Percentiles rank a stretch among this genome's conserved stretches.
These are phyloP conservation scores for Trebouxia gelatinosa DNA, from an alignment of 163 green algal genomes.

Conservation along the genomic window DNA sequence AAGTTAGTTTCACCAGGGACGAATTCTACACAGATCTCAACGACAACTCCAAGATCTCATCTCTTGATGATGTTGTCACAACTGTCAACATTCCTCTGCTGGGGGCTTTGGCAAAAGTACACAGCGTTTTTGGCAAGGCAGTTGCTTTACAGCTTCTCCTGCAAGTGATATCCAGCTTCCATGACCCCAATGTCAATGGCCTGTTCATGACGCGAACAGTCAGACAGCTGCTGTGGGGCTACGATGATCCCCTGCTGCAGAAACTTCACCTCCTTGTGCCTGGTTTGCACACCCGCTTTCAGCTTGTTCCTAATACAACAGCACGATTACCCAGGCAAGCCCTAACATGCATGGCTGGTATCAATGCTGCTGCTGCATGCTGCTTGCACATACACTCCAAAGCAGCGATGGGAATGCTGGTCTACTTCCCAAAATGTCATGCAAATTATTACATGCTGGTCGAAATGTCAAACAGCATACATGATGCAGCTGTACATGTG, in stretches of 20 bases:
- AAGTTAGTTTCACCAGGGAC: constrained; percentile 48
- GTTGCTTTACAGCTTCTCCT: constrained; percentile 2
- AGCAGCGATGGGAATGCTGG: too few species aligned
- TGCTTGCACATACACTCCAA: too few species aligned
- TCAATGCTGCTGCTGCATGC: too few species aligned
- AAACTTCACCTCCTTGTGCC: constrained; percentile 32
- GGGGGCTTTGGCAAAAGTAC: constrained; percentile 41
- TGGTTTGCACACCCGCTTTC: constrained; percentile 31
- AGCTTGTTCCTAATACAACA: constrained; percentile 45
- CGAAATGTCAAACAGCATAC: too few species aligned
- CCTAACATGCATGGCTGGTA: too few species aligned
- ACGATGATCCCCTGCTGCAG: constrained; percentile 54
- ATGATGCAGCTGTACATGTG: too few species aligned
- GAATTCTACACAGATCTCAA: constrained; percentile 26
- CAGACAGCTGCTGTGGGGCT: constrained; percentile 65
- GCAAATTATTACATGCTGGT: too few species aligned
- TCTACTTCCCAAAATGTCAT: too few species aligned
- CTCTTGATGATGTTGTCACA: constrained; percentile 44
- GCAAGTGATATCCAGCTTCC: constrained; percentile 1
- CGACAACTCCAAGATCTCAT: constrained; percentile 22
- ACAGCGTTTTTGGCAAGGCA: constrained; percentile 18
- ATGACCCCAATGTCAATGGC: constrained; percentile 32
- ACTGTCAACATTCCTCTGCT: constrained; percentile 73
- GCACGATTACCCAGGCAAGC: too few species aligned
- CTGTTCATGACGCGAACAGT: constrained; percentile 60